Evolutionary conservation across 2,329 filamentous ascomycete species (phyloP).

Genomic region (Aspergillus persii): DNA sequence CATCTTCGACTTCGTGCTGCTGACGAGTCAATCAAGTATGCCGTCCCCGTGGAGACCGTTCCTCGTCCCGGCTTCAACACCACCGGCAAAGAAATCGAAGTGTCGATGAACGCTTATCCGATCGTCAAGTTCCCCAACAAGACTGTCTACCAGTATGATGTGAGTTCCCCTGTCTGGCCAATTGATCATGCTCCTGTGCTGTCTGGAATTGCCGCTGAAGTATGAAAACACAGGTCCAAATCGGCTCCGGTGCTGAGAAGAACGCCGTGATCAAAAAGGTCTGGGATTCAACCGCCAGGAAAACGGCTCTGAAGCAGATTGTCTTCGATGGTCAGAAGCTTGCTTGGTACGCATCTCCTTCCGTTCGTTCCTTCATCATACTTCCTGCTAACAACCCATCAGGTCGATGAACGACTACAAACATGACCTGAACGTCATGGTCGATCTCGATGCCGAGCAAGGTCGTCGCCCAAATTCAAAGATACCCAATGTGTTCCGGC

Average conservation of each 20-base stretch:
- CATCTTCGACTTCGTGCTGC: constrained; percentile 25
- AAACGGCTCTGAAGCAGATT: constrained; percentile 59
- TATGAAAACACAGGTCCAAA: constrained; percentile 54
- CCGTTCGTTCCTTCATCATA: constrained; percentile 32
- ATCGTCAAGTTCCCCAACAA: constrained; percentile 60
- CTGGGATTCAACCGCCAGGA: constrained; percentile 66
- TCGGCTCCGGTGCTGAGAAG: constrained; percentile 64
- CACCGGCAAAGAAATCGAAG: constrained; percentile 53
- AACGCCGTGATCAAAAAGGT: constrained; percentile 69
- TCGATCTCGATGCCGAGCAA: constrained; percentile 72
- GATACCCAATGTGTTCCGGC: constrained; percentile 52
- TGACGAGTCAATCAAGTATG: constrained; percentile 32
- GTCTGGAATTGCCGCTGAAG: constrained; percentile 8
- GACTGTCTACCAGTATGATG: constrained; percentile 80
- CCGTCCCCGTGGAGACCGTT: constrained; percentile 31
- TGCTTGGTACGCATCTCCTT: constrained; percentile 64
- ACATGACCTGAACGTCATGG: constrained; percentile 53
- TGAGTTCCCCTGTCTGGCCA: constrained; percentile 47
- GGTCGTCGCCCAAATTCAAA: constrained; percentile 40
- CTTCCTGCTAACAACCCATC: constrained; percentile 17
- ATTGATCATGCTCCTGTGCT: too few relatives aligned
- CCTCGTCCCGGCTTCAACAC: constrained; percentile 58
- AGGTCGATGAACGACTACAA: constrained; percentile 39
- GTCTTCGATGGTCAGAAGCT: constrained; percentile 82
- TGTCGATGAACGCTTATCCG: constrained; percentile 73